A percentile compares a stretch with the other conserved stretches of the same genome.
phyloP scores from a whole-genome alignment of 768 basidiomycete species.

The Imleria badia region DNA sequence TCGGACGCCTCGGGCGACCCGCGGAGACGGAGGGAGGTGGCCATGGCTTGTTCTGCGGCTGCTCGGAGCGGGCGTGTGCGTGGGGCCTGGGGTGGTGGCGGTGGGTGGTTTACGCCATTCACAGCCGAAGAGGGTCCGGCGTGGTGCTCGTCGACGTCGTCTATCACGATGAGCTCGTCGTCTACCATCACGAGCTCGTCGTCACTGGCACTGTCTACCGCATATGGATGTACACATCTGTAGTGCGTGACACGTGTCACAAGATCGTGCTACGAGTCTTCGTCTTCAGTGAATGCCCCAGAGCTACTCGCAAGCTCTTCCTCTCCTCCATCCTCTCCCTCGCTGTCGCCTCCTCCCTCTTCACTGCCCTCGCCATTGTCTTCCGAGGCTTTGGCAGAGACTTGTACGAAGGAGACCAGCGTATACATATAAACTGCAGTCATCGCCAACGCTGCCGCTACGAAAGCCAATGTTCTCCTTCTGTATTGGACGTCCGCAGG shows the following conservation, averaged over 20 bases:
- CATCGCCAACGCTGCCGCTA: constrained; percentile 44
- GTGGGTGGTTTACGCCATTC: constrained; percentile 24
- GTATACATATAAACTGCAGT: constrained; percentile 38
- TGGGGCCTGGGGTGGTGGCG: constrained; percentile 15
- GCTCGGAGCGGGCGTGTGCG: constrained; percentile 34
- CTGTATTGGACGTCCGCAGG: constrained; percentile 47
- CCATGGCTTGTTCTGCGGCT: constrained; percentile 36
- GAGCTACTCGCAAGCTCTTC: constrained; percentile 9
- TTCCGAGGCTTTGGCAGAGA: background rate
- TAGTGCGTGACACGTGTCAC: constrained; percentile 18
- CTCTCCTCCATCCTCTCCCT: constrained; percentile 15
- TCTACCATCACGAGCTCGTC: constrained; percentile 39
- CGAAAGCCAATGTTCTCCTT: constrained; percentile 54
- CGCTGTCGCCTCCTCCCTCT: constrained; percentile 7
- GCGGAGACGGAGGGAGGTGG: constrained; percentile 33
- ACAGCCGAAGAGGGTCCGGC: constrained; percentile 37
- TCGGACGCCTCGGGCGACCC: constrained; percentile 37
- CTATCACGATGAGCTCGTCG: constrained; percentile 62
- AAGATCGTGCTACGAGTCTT: background rate
- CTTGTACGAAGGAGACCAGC: background rate
- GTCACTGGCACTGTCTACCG: background rate
- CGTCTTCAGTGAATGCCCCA: constrained; percentile 10
- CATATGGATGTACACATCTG: background rate
- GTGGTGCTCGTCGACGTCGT: constrained; percentile 50
- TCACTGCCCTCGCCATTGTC: background rate